Base-by-base conservation (phyloP, 441 rosid genomes). In the Oxalis stricta region DNA sequence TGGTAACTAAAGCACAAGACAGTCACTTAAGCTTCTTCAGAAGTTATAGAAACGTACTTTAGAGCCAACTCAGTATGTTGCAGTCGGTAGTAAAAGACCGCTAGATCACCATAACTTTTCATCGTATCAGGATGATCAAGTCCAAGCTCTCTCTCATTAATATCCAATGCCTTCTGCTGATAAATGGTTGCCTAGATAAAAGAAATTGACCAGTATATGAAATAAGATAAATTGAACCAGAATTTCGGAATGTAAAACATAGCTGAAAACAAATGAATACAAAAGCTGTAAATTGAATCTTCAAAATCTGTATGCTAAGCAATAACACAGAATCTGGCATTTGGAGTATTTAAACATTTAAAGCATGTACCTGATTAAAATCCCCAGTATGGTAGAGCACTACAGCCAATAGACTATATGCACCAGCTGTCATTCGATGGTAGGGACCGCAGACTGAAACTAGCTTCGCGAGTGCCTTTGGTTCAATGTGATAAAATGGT, bases 381-480 rank as follows among this genome's bases (percentile, higher is more conserved):
- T 82, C 86, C 39, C 86, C 92, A 33, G 92, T 82, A 66, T 82
- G 92, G 65, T 82, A 82, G 50, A 82, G 72, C 56, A 82, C 86
- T 20, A 82, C 92, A 42, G 92, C 92, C 50, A 82, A 66, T 61
- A 77, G 86, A 64, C 86, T 82, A 54, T 82, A 82, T 22, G 86
- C 92, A 59, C 86, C 92, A 2, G 92, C 92, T 7, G 92, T 77
- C 92, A 77, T 82, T 67, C 92, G 73, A 69, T 82, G 92, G 54
- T 75, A 82, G 38, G 92, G 92, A 50, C 92, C 92, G 22, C 92
- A 82, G 11, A 82, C 92, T 12, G 82, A 60, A 44, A 82, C 84
- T 30, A 77, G 86, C 53, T 82, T 82, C 10, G 86, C 56, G 52
- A 82, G 73, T 61, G 92, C 92, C 92, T 77, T 63, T 44, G 63